Conservation (phyloP, 106 monocot species). For the Apostasia shenzhenica region DNA sequence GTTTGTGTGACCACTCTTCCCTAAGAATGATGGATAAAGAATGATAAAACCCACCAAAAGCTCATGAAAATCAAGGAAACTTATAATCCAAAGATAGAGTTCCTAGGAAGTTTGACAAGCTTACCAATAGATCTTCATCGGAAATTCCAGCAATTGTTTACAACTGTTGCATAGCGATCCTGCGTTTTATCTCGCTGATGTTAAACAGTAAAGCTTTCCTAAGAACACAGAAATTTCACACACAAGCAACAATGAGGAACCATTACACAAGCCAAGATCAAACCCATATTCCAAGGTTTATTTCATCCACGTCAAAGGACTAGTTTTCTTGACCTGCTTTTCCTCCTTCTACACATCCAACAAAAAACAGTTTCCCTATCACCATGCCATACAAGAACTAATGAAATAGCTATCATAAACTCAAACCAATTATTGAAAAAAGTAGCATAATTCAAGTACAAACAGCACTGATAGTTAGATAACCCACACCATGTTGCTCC, state of each 20-base stretch:
- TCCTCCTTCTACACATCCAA: constrained; percentile 88
- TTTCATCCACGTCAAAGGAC: constrained; percentile 66
- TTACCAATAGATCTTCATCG: constrained; percentile 91
- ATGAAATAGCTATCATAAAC: constrained; percentile 2
- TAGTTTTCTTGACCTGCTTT: constrained; percentile 69
- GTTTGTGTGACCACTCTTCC: constrained; percentile 96
- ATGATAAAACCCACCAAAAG: not conserved
- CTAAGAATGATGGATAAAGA: constrained; percentile 16
- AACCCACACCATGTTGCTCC: constrained; percentile 97
- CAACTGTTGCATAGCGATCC: constrained; percentile 97
- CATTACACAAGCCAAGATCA: not conserved
- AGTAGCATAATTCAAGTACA: constrained; percentile 12
- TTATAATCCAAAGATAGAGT: not conserved
- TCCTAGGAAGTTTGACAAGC: no score
- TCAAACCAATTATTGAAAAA: not conserved
- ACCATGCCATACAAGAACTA: not conserved
- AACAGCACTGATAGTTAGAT: constrained; percentile 43
- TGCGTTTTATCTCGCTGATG: constrained; percentile 84
- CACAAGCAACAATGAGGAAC: not conserved
- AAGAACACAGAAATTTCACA: not conserved
- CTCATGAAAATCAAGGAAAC: constrained; percentile 2
- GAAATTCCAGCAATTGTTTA: constrained; percentile 88
- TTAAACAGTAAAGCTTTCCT: no score
- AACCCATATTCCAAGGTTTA: constrained; percentile 97
- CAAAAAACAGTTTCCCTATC: constrained; percentile 86